phyloP scores from a whole-genome alignment of 1,139 yeast genomes.

The Yamadazyma kanchanaburiensis region DNA sequence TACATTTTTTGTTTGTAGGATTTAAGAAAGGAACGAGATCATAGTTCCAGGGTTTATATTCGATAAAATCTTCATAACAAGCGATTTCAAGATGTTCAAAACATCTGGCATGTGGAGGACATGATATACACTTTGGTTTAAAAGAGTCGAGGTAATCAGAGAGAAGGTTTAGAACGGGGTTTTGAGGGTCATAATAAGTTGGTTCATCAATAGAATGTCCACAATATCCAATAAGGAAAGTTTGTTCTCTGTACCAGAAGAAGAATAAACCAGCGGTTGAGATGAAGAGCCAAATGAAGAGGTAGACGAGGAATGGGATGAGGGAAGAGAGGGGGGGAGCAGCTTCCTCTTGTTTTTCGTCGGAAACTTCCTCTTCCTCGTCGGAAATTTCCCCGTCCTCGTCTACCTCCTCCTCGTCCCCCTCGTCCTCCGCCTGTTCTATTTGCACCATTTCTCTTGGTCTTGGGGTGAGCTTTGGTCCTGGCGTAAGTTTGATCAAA shows the following conservation, averaged over 20 bases:
- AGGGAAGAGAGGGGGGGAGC: not conserved
- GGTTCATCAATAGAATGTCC: constrained; percentile 49
- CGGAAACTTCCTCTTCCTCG: constrained; percentile 10
- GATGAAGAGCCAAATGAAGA: constrained; percentile 26
- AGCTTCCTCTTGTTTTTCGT: constrained; percentile 8
- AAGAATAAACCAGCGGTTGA: constrained; percentile 30
- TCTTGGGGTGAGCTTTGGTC: constrained; percentile 18
- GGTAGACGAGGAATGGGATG: constrained; percentile 11
- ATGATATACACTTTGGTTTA: constrained; percentile 67
- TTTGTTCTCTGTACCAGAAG: constrained; percentile 64
- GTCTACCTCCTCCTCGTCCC: constrained; percentile 2
- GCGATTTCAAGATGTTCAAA: constrained; percentile 14
- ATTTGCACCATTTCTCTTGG: constrained; percentile 7
- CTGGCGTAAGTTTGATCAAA: constrained; percentile 13
- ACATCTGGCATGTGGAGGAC: constrained; percentile 84
- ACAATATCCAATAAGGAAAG: constrained; percentile 62
- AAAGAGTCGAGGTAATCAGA: constrained; percentile 34
- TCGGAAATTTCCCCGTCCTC: constrained; percentile 10
- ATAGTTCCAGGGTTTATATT: constrained; percentile 50
- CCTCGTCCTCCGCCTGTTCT: constrained; percentile 1
- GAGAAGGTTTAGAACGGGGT: constrained; percentile 16
- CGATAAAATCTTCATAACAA: constrained; percentile 40
- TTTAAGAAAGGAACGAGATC: constrained; percentile 59
- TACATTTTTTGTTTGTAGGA: constrained; percentile 47
- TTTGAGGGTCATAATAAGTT: constrained; percentile 26